Conservation (phyloP, 208 protist genomes). For the Leishmania lainsoni region DNA sequence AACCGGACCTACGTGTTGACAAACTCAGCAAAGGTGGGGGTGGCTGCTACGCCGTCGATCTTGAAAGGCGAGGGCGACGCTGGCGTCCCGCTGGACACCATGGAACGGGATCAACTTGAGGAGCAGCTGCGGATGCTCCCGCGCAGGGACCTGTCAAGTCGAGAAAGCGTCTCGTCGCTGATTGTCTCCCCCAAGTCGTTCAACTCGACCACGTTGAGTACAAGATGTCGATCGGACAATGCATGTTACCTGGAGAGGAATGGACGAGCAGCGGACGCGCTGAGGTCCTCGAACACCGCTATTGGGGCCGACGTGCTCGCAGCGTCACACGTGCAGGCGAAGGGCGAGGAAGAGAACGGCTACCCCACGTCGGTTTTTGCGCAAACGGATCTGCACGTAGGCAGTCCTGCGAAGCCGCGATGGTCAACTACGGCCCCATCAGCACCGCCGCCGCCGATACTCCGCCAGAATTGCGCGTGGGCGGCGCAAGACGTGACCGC, state of each 20-base stretch:
- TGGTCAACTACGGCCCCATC: not conserved
- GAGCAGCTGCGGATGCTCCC: constrained; percentile 47
- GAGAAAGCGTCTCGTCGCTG: constrained; percentile 14
- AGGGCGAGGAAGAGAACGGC: not conserved
- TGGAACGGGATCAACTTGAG: constrained; percentile 62
- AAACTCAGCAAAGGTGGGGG: constrained; percentile 1
- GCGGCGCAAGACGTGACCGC: not conserved
- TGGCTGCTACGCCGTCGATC: constrained; percentile 9
- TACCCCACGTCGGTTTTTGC: not conserved
- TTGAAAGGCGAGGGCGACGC: constrained; percentile 3
- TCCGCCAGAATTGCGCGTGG: too few species aligned
- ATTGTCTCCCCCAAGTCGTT: not conserved
- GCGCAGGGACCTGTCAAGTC: constrained; percentile 21
- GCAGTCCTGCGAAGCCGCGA: too few species aligned
- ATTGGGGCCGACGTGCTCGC: not conserved
- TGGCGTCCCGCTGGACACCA: constrained; percentile 35
- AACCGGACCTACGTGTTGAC: constrained; percentile 36
- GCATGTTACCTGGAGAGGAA: not conserved
- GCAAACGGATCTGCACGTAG: too few species aligned
- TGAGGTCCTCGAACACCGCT: not conserved
- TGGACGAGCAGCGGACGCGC: not conserved
- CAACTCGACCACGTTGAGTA: not conserved
- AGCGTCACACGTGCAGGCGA: not conserved
- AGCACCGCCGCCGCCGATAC: not conserved
- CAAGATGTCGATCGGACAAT: not conserved